Base-by-base conservation (phyloP, 257 asterid species). In the Scutellaria galericulata region DNA sequence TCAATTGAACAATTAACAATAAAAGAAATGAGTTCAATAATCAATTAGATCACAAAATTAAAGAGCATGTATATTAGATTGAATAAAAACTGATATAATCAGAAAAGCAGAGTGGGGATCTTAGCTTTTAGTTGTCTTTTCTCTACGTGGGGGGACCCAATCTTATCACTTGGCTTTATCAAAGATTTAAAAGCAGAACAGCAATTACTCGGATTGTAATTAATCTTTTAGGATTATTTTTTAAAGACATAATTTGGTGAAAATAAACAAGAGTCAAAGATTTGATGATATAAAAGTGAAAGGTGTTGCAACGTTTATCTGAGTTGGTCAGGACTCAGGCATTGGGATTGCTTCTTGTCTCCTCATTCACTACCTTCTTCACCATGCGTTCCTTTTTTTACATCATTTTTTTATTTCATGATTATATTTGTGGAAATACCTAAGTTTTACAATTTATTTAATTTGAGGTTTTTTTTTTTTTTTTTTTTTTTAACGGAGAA, bases 311-410 rank as follows among this genome's bases (percentile, higher is more conserved):
- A 39, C 14, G 11, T 65, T 64, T 6, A 65, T 53, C 60, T 42
- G 59, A 56, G 11, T 0, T 41, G 37, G 72, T 73, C 79, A 78
- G 79, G 47, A 31, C 37, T 31, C 37, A 31, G 37, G 37, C 64
- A 68, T 73, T 27, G 76, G 82, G 82, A 78, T 78, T 73, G 73
- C 79, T 68, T 45, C 68, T 3, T 60, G 71, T 60, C 73, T 66
- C 72, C 62, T 56, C 14, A 2, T 41, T 2, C 41, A 20, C 53
- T 41, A 14, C 61, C 72, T 54, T 53, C 39, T 60, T 76, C 35
- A 11, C 59, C 68, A 27, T 35, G 40, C 63, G 56, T 70, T 53
- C 55, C 12, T 2, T 2, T 31, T 31, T 31, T 31, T 2, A 24
- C 27, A 24, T 24, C 27, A 24, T 24, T 18, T 18, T 18, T 18